Evolutionary conservation across 768 basidiomycete genomes (phyloP).

Genomic region (Daedaleopsis sinensis): DNA sequence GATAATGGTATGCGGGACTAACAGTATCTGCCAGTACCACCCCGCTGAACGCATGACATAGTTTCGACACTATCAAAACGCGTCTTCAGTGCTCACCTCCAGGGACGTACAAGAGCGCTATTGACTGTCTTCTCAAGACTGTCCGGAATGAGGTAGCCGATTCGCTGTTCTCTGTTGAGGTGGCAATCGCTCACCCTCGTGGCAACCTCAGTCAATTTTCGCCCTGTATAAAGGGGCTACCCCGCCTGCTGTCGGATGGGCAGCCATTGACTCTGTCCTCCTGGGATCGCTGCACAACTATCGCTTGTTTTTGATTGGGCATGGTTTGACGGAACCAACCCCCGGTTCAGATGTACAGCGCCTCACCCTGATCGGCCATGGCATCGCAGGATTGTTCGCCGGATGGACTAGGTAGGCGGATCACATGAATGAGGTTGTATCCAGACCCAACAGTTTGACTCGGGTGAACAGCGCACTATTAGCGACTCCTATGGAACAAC

Average conservation of each 20-base stretch:
- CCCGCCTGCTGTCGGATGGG: constrained; percentile 74
- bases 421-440: too few species aligned
- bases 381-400: constrained; percentile 66
- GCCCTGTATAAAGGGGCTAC: constrained; percentile 78
- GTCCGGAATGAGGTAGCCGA: constrained; percentile 58
- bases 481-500: constrained; percentile 76
- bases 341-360: constrained; percentile 49
- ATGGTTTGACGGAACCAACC: constrained; percentile 55
- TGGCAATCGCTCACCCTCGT: too few species aligned
- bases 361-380: constrained; percentile 65
- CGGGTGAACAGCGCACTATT: constrained; percentile 53
- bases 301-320: constrained; percentile 56
- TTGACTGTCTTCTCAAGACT: constrained; percentile 60
- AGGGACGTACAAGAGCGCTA: constrained; percentile 62
- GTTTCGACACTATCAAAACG: constrained; percentile 76
- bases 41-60: constrained; percentile 24
- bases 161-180: neutral
- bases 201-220: constrained; percentile 48
- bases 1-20: neutral
- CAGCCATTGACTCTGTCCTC: constrained; percentile 70
- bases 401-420: constrained; percentile 64
- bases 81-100: constrained; percentile 70
- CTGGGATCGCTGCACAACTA: constrained; percentile 76
- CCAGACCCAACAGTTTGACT: neutral
- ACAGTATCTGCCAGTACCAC: neutral